Base-by-base conservation (phyloP, 768 basidiomycete genomes). In the Trametes cingulata region DNA sequence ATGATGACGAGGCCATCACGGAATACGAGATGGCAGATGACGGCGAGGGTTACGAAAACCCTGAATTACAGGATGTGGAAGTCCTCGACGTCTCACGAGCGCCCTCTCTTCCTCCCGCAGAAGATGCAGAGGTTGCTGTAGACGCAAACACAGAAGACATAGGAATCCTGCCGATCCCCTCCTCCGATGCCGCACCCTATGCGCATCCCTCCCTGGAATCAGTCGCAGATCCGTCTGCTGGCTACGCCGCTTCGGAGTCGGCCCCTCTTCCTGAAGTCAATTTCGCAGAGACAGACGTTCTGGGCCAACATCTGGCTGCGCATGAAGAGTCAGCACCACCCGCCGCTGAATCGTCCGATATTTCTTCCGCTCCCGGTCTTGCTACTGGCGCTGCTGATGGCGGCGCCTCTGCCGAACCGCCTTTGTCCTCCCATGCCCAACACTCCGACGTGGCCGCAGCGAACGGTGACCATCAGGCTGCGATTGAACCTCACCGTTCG, bases 21-120 rank as follows among this genome's bases (percentile, higher is more conserved):
- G 86, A 87, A 71, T 87, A 83, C 63, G 82, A 83, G 46, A 85
- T 84, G 82, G 73, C 74, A 10, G 80, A 83, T 49, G 80, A 77
- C 59, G 62, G 68, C 25, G 71, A 67, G 10, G 68, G 67, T 25
- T 60, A 64, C 43, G 63, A 67, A 56, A 78, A 80, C 48, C 62
- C 63, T 48, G 77, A 78, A 48, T 56, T 77, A 47, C 64, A 76
- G 54, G 83, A 85, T 65, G 75, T 83, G 22, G 80, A 84, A 58
- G 76, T 83, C 14, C 75, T 77, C 57, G 82, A 82, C 61, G 75
- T 70, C 15, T 76, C 78, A 17, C 70, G 71, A 25, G 68, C 58
- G 2, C 65, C 70, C 14, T 72, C 75, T 43, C 75, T 61, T 37
- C 61, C 39, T 5, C 10, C 35, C 7, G 72, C 37, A 12, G 50